phyloP scores from a whole-genome alignment of 2,329 filamentous ascomycete species.

The Trichoderma pleuroti region DNA sequence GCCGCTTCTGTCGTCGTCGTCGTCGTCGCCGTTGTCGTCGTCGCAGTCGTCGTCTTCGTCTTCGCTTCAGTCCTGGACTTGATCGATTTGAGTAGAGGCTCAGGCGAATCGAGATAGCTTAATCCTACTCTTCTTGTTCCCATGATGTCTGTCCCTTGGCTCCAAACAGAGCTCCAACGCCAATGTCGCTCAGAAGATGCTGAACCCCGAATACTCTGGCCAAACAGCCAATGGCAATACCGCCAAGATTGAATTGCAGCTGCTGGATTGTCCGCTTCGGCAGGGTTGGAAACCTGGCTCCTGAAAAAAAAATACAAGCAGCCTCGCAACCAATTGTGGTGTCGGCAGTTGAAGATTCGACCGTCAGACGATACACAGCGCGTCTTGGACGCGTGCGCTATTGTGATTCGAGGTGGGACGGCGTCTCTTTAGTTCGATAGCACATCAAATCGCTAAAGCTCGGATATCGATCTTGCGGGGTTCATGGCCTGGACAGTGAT shows the following conservation, averaged over 20 bases:
- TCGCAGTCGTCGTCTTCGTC: background rate
- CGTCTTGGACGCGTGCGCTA: slow-evolving; percentile 8
- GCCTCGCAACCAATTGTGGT: background rate
- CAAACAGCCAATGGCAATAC: background rate
- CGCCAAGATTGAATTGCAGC: background rate
- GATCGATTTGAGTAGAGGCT: background rate
- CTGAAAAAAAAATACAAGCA: background rate
- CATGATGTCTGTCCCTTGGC: background rate
- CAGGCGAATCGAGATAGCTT: background rate
- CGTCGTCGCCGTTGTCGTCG: background rate
- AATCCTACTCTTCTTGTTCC: background rate
- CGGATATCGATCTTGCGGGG: slow-evolving; percentile 9
- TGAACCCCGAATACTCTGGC: background rate
- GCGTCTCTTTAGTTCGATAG: background rate
- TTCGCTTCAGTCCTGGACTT: background rate
- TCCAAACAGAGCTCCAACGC: background rate
- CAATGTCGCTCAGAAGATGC: background rate
- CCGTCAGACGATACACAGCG: slow-evolving; percentile 7
- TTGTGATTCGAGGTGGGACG: background rate
- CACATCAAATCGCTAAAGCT: slow-evolving; percentile 7
- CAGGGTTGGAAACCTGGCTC: background rate
- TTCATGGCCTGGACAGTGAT: background rate
- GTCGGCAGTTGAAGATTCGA: background rate
- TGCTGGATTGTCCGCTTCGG: background rate
- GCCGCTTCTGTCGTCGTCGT: background rate